These are phyloP conservation scores for Xylaria sp. DNA, from an alignment of 2,329 filamentous ascomycete genomes.

Conservation along the genomic window DNA sequence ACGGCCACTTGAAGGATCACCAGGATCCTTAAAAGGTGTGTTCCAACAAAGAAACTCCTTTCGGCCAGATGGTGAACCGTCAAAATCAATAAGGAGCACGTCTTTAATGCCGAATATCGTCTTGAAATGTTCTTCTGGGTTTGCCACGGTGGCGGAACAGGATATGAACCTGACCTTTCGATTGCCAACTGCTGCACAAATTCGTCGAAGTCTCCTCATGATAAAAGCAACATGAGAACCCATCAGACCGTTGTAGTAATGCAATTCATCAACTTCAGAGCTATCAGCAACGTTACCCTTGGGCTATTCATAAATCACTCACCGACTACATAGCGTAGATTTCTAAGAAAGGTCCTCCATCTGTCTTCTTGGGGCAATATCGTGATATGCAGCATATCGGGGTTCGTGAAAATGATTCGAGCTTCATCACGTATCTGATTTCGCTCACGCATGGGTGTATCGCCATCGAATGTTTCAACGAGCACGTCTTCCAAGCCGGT, in stretches of 20 bases:
- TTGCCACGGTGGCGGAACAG: conserved; percentile 95
- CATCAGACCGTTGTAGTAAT: conserved; percentile 96
- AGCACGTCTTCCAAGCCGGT: conserved; percentile 77
- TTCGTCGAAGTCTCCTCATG: conserved; percentile 86
- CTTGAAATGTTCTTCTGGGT: conserved; percentile 90
- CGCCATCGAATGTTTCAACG: conserved; percentile 95
- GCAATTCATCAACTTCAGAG: conserved; percentile 79
- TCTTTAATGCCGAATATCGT: conserved; percentile 91
- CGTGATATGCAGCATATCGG: conserved; percentile 96
- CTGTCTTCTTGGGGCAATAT: conserved; percentile 91
- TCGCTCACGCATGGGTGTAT: conserved; percentile 84
- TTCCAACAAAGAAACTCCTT: conserved; percentile 99
- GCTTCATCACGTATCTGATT: conserved; percentile 87
- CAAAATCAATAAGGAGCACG: conserved; percentile 85
- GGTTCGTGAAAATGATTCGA: conserved; percentile 95
- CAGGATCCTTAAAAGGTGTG: conserved; percentile 90
- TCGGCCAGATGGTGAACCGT: conserved; percentile 89
- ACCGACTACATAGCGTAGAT: conserved; percentile 87
- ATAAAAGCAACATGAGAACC: conserved; percentile 95
- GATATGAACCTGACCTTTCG: conserved; percentile 87
- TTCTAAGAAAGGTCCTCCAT: conserved; percentile 89
- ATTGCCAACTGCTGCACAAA: conserved; percentile 93
- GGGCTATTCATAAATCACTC: conserved; percentile 48
- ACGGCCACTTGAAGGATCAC: conserved; percentile 85
- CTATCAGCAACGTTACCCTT: conserved; percentile 13